A percentile compares a stretch with the other conserved stretches of the same genome.
These are phyloP conservation scores for Aspergillus sclerotioniger DNA, from an alignment of 495 filamentous ascomycete genomes.

Conservation along the genomic window DNA sequence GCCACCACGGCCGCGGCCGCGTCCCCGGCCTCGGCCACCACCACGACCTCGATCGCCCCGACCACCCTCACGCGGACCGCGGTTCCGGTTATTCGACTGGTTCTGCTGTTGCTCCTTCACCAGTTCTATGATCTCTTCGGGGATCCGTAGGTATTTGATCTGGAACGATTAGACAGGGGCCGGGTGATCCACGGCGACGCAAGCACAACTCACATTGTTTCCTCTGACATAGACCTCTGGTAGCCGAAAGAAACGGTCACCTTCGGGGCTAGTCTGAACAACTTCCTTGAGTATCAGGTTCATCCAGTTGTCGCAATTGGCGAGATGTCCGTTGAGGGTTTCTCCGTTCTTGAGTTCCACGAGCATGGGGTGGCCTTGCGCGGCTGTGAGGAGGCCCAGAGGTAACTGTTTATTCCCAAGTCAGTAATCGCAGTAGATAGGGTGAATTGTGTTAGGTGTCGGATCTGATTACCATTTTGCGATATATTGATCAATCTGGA, in stretches of 20 bases:
- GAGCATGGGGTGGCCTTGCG: slow-evolving; percentile 97
- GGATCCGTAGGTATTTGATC: slow-evolving; percentile 98
- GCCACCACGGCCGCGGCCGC: slow-evolving; percentile 43
- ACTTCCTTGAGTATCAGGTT: slow-evolving; percentile 96
- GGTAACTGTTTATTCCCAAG: slow-evolving; percentile 61
- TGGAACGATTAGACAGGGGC: slow-evolving; percentile 30
- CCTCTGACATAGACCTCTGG: slow-evolving; percentile 95
- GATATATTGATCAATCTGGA: slow-evolving; percentile 2
- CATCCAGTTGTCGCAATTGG: slow-evolving; percentile 99
- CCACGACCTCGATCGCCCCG: slow-evolving; percentile 47
- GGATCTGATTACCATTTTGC: slow-evolving; percentile 9
- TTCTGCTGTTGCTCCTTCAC: slow-evolving; percentile 82
- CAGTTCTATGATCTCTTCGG: slow-evolving; percentile 90
- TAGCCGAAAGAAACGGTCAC: slow-evolving; percentile 86
- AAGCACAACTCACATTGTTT: slow-evolving; percentile 69
- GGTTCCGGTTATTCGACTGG: slow-evolving; percentile 65
- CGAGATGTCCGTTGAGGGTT: slow-evolving; percentile 91
- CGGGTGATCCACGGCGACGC: background rate
- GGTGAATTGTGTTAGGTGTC: background rate
- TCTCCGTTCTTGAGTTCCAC: slow-evolving; percentile 99
- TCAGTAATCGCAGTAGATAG: slow-evolving; percentile 2
- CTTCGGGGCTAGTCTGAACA: slow-evolving; percentile 94
- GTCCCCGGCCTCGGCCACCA: slow-evolving; percentile 53
- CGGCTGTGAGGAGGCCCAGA: slow-evolving; percentile 87
- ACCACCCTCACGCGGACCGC: slow-evolving; percentile 62